Percentiles rank a stretch among this genome's conserved stretches.
These are phyloP conservation scores for Pharnaceum exiguum DNA, from an alignment of 148 eudicot genomes.

Conservation along the genomic window DNA sequence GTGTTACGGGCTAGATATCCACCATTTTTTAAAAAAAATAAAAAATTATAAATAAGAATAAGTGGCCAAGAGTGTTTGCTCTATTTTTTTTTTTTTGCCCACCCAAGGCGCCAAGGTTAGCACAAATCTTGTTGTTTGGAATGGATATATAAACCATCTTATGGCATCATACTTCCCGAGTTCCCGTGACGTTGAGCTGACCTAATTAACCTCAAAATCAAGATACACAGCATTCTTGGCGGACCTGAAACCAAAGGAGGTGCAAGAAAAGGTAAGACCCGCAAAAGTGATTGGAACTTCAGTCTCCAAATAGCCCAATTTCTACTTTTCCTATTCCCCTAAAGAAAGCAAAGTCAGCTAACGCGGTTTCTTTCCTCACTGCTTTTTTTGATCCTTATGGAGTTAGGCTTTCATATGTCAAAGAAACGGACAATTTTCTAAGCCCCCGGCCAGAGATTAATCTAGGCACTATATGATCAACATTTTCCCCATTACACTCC, in stretches of 20 bases:
- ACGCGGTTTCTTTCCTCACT: conserved; percentile 26
- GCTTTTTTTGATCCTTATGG: conserved; percentile 9
- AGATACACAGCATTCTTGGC: background rate
- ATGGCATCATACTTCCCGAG: too few species aligned
- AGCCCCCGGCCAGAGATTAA: background rate
- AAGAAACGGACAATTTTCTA: conserved; percentile 7
- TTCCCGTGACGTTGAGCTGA: conserved; percentile 25
- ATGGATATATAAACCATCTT: too few species aligned
- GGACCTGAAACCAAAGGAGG: background rate
- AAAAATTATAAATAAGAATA: too few species aligned
- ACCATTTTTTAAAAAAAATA: too few species aligned
- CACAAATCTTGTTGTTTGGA: too few species aligned
- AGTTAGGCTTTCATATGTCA: conserved; percentile 1
- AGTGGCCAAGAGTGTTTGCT: too few species aligned
- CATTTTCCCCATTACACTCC: background rate
- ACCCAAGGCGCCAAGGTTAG: too few species aligned
- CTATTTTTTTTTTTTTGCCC: too few species aligned
- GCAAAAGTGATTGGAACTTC: conserved; percentile 9
- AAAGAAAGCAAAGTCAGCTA: conserved; percentile 27
- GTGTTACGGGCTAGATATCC: too few species aligned
- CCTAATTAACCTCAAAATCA: background rate
- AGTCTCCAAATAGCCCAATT: background rate
- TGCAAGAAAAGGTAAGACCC: conserved; percentile 8
- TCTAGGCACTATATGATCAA: conserved; percentile 8
- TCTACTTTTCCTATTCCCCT: background rate